These are phyloP conservation scores for Thuidium tamariscinum DNA, from an alignment of 225 moss, liverwort and hornwort species.

Conservation along the genomic window DNA sequence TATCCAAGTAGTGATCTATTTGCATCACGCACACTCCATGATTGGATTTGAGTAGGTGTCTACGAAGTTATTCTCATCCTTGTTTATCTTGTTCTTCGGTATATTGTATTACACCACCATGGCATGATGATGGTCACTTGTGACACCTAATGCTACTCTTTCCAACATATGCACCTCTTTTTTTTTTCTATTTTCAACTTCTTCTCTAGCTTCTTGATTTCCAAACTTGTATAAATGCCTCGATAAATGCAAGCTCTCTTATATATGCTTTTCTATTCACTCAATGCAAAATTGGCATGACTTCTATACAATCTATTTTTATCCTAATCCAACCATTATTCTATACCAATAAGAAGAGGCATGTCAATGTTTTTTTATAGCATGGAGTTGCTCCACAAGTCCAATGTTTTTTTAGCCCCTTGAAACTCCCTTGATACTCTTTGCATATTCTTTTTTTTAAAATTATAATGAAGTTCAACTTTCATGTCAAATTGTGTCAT, in stretches of 20 bases:
- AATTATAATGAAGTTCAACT: too few relatives aligned
- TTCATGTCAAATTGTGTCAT: too few relatives aligned
- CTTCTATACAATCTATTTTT: neutral
- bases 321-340: too few relatives aligned
- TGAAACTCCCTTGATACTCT: too few relatives aligned
- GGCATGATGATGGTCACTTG: slow-evolving; percentile 63
- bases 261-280: neutral
- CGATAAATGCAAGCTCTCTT: neutral
- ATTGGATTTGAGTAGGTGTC: slow-evolving; percentile 28
- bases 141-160: slow-evolving; percentile 29
- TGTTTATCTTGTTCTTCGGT: slow-evolving; percentile 19
- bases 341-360: too few relatives aligned
- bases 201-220: slow-evolving; percentile 39
- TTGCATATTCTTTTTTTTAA: too few relatives aligned
- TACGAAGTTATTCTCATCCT: slow-evolving; percentile 28
- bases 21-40: slow-evolving; percentile 17
- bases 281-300: neutral
- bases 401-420: too few relatives aligned
- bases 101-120: slow-evolving; percentile 27
- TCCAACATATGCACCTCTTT: slow-evolving; percentile 28
- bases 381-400: too few relatives aligned
- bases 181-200: slow-evolving; percentile 48
- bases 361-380: too few relatives aligned
- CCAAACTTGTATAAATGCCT: slow-evolving; percentile 10
- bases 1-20: slow-evolving; percentile 9